Evolutionary conservation across 1,284 basidiomycete genomes (phyloP), one percentile per base, ranked within the genome.

Genomic region (Ganoderma lingzhi): DNA sequence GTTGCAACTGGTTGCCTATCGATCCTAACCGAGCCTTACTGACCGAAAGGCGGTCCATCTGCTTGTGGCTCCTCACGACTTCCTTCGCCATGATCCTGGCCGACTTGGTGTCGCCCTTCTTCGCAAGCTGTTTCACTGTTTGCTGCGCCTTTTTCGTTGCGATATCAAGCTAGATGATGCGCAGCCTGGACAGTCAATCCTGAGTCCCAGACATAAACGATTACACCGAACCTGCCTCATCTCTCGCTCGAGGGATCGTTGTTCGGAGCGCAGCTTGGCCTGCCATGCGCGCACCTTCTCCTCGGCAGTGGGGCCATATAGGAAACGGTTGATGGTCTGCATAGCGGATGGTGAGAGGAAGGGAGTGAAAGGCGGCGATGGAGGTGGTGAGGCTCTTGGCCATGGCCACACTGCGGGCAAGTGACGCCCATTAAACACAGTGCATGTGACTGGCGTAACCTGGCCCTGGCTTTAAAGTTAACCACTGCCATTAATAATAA

Each of bases 231-330:
- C 96, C 90, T 97, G 93, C 83, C 91, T 92, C 85, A 96, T 96
- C 84, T 98, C 96, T 81, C 95, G 86, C 75, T 98, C 97, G 65
- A 98, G 82, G 71, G 88, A 86, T 35, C 97, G 88, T 78, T 90
- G 87, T 81, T 98, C 94, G 65, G 87, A 80, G 62, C 94, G 90
- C 70, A 98, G 83, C 80, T 94, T 96, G 23, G 84, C 76, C 79
- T 98, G 96, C 97, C 97, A 98, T 81, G 88, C 86, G 63, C 92
- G 88, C 15, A 98, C 92, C 76, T 88, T 90, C 83, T 98, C 97
- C 81, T 98, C 96, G 44, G 97, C 93, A 0, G 96, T 94, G 23
- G 96, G 97, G 2, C 97, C 97, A 83, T 98, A 98, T 51, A 99
- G 83, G 80, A 97, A 96, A 63, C 94, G 90, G 76, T 94, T 95